phyloP scores from a whole-genome alignment of 257 asterid species.

The Solanum sejunctum region DNA sequence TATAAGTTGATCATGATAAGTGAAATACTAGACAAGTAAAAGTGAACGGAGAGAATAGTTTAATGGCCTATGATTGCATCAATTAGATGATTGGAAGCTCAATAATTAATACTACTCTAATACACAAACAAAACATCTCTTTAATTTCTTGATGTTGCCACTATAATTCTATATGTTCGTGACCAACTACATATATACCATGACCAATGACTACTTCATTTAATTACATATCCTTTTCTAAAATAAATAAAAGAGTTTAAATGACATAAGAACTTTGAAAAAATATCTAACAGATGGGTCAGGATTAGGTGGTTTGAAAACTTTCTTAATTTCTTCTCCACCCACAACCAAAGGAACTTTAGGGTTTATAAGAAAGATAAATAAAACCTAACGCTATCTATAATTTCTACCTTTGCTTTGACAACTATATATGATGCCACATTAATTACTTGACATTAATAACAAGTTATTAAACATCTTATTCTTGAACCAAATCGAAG shows the following conservation, averaged over 20 bases:
- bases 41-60: background rate
- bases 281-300: slow-evolving; percentile 1
- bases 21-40: too few relatives aligned
- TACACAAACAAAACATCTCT: background rate
- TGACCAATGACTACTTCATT: background rate
- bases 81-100: background rate
- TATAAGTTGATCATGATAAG: too few relatives aligned
- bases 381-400: background rate
- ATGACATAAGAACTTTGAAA: slow-evolving; percentile 18
- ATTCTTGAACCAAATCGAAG: background rate
- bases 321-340: background rate
- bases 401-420: slow-evolving; percentile 3
- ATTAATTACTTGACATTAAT: background rate
- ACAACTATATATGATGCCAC: slow-evolving; percentile 1
- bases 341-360: background rate
- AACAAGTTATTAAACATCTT: background rate
- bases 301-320: slow-evolving; percentile 9
- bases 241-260: background rate
- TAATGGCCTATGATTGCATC: background rate
- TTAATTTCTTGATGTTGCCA: background rate
- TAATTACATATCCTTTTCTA: background rate
- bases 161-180: background rate
- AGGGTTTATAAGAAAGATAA: background rate
- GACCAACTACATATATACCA: background rate
- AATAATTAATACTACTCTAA: background rate